These are phyloP conservation scores for Fusarium equiseti DNA, from an alignment of 2,329 filamentous ascomycete genomes.

Conservation along the genomic window DNA sequence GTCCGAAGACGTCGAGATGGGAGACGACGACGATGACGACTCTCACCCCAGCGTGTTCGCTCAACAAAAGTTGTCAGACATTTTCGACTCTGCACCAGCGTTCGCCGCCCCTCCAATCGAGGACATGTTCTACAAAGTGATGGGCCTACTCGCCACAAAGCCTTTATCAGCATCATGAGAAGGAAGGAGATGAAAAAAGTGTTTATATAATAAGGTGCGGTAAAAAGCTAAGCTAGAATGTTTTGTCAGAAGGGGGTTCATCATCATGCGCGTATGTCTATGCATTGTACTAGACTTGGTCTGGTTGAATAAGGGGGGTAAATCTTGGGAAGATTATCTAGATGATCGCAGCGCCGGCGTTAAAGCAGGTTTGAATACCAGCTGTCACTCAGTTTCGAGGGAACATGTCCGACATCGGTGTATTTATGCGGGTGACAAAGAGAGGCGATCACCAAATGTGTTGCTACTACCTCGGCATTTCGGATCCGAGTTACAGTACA, in stretches of 20 bases:
- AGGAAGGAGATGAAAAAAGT: conserved; percentile 14
- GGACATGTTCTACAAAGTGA: conserved; percentile 81
- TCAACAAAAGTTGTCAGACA: conserved; percentile 74
- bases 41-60: conserved; percentile 71
- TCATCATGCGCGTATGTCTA: conserved; percentile 10
- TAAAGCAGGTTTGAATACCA: conserved; percentile 33
- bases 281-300: conserved; percentile 39
- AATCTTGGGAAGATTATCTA: conserved; percentile 14
- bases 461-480: conserved; percentile 34
- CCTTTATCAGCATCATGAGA: conserved; percentile 53
- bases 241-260: conserved; percentile 15
- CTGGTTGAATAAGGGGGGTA: conserved; percentile 22
- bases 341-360: conserved; percentile 33
- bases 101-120: conserved; percentile 78
- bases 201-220: conserved; percentile 25
- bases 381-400: conserved; percentile 13
- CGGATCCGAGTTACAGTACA: conserved; percentile 21
- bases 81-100: conserved; percentile 77
- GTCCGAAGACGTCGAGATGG: conserved; percentile 60
- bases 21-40: conserved; percentile 61
- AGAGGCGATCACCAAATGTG: conserved; percentile 35
- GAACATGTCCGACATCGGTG: conserved; percentile 31
- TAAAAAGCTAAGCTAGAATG: conserved; percentile 25
- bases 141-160: conserved; percentile 69
- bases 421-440: conserved; percentile 5